phyloP scores from a whole-genome alignment of 257 asterid genomes.

The Catharanthus roseus region DNA sequence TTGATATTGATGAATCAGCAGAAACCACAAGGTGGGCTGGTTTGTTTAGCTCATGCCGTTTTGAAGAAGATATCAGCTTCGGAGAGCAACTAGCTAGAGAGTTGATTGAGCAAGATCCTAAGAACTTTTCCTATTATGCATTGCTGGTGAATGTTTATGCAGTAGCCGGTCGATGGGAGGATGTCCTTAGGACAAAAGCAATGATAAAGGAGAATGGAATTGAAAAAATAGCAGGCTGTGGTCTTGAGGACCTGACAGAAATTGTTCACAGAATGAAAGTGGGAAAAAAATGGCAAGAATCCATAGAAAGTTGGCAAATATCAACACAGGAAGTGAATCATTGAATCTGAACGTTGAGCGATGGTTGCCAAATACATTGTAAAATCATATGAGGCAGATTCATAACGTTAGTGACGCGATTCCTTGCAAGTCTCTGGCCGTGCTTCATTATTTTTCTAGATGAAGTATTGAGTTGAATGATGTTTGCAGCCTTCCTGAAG shows the following conservation, averaged over 20 bases:
- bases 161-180: conserved; percentile 66
- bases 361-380: not conserved
- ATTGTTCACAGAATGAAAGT: conserved; percentile 32
- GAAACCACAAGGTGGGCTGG: conserved; percentile 51
- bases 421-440: not conserved
- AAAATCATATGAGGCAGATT: too few relatives aligned
- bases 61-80: conserved; percentile 34
- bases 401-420: not conserved
- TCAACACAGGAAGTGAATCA: not conserved
- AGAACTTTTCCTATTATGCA: conserved; percentile 36
- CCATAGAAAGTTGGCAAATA: not conserved
- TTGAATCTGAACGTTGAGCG: not conserved
- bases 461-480: not conserved
- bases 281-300: conserved; percentile 14
- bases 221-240: conserved; percentile 35
- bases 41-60: conserved; percentile 50
- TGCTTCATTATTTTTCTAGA: not conserved
- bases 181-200: conserved; percentile 45
- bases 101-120: conserved; percentile 55
- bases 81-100: conserved; percentile 49
- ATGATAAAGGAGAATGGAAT: conserved; percentile 56
- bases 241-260: conserved; percentile 54
- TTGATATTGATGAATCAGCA: conserved; percentile 27
- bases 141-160: conserved; percentile 62
- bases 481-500: not conserved